Evolutionary conservation across 139 green algal species (phyloP), one percentile per base, ranked within the genome.

Genomic region (Tetradesmus obliquus): DNA sequence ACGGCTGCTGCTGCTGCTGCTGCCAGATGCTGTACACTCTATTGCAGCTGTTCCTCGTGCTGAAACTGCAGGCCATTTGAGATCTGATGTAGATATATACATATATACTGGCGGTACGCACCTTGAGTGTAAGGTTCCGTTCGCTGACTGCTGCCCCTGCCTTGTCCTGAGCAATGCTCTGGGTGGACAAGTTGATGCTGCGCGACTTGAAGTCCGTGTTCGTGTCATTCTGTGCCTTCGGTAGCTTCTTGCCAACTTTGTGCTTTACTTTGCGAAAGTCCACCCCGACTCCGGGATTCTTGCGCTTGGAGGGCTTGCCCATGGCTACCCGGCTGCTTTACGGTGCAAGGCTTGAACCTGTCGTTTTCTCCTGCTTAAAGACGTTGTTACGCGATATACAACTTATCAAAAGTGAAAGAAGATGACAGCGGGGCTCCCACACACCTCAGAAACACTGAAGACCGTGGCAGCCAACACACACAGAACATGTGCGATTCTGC

Each of bases 231-330:
- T 96, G 83, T 0, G 97, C 97, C 82, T 94, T 95, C 2, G 95
- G 92, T 32, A 99, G 93, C 91, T 96, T 97, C 91, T 97, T 98
- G 5, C 97, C 97, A 13, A 98, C 95, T 91, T 98, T 98, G 92
- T 95, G 95, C 92, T 98, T 98, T 55, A 96, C 97, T 5, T 95
- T 88, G 80, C 96, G 95, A 83, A 99, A 99, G 90, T 99, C 97
- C 0, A 99, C 86, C 5, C 97, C 97, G 5, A 98, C 96, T 3
- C 97, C 97, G 0, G 95, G 83, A 82, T 97, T 97, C 91, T 96
- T 97, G 74, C 93, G 94, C 2, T 82, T 88, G 9, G 83, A 83
- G 4, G 45, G 55, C 89, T 94, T 95, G 72, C 87, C 91, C 92
- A 95, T 95, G 0, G 82, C 51, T 90, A 22, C 5, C 17, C 80